Conservation (phyloP, 441 rosid genomes). For the Melastoma candidum region DNA sequence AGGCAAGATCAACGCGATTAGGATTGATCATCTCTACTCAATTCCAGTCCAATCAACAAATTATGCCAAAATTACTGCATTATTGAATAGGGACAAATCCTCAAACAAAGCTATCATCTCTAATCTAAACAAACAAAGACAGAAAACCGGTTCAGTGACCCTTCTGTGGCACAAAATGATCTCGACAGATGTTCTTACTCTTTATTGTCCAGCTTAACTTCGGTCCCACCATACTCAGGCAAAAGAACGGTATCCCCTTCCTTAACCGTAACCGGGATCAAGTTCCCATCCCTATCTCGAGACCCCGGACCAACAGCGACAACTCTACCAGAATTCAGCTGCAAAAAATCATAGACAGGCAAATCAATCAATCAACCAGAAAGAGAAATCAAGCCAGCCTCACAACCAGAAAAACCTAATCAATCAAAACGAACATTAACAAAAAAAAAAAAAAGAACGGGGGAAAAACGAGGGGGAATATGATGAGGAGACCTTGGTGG, state of each 20-base stretch:
- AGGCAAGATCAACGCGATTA: no score
- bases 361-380: not conserved
- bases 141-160: no score
- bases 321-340: slow-evolving; percentile 56
- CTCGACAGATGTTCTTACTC: slow-evolving; percentile 26
- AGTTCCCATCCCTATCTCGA: slow-evolving; percentile 42
- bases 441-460: no score
- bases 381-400: no score
- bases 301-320: slow-evolving; percentile 64
- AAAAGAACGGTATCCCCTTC: slow-evolving; percentile 72
- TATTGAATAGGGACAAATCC: no score
- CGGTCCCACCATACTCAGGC: slow-evolving; percentile 50
- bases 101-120: not conserved
- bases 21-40: no score
- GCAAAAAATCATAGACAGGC: slow-evolving; percentile 6
- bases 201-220: slow-evolving; percentile 57
- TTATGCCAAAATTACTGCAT: no score
- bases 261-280: slow-evolving; percentile 43
- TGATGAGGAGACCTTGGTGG: slow-evolving; percentile 26
- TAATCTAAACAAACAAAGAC: not conserved
- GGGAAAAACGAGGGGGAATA: not conserved
- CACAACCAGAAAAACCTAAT: no score
- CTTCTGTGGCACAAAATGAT: not conserved
- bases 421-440: not conserved
- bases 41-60: no score